phyloP scores from a whole-genome alignment of 139 green algal species.

The Chlorella sp. region DNA sequence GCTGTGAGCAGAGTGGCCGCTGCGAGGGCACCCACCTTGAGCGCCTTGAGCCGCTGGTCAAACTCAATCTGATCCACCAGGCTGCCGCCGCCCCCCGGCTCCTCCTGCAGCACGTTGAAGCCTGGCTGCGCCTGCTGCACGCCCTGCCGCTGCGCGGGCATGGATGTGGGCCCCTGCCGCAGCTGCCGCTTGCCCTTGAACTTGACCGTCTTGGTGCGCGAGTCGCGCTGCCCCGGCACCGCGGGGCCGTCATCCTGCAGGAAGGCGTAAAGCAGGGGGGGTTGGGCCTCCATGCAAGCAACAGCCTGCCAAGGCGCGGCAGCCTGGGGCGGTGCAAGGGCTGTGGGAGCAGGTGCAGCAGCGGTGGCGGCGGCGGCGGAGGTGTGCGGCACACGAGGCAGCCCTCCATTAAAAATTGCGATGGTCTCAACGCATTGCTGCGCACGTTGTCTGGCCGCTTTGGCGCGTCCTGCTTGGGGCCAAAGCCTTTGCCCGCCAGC shows the following conservation, averaged over 20 bases:
- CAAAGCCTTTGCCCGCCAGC: constrained; percentile 23
- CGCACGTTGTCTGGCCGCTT: neutral
- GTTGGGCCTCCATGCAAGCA: too few relatives aligned
- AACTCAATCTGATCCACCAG: constrained; percentile 44
- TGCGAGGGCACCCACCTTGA: constrained; percentile 14
- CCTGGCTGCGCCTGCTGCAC: constrained; percentile 18
- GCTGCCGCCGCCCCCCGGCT: neutral
- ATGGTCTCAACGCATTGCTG: too few relatives aligned
- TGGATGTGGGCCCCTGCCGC: neutral
- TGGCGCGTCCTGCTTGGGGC: neutral
- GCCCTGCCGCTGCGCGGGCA: constrained; percentile 3
- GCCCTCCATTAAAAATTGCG: too few relatives aligned
- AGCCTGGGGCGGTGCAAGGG: neutral
- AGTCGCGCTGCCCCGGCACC: constrained; percentile 24
- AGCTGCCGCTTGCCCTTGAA: constrained; percentile 28
- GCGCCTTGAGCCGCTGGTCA: constrained; percentile 36
- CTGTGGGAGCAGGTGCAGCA: neutral
- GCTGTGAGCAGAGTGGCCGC: too few relatives aligned
- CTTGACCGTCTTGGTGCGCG: constrained; percentile 9
- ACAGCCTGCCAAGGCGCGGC: too few relatives aligned
- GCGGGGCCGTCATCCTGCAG: constrained; percentile 1
- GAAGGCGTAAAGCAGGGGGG: neutral
- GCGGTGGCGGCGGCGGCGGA: neutral
- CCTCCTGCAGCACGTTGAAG: constrained; percentile 25
- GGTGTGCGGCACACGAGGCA: neutral